Conservation (phyloP, 179 eudicot species). For the Heliamphora pulchella region DNA sequence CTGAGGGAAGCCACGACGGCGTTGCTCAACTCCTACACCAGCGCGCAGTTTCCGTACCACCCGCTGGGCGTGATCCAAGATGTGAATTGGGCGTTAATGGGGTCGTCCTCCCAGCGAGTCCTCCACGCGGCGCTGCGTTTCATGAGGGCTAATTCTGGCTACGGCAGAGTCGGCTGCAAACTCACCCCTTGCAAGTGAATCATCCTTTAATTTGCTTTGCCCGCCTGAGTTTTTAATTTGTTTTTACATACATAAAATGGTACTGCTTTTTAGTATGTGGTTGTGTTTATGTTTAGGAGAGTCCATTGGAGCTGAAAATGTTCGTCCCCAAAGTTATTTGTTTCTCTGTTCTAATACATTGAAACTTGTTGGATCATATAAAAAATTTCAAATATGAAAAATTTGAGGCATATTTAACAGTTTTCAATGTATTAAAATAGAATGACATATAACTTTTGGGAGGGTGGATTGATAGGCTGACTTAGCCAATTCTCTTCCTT, state of each 20-base stretch:
- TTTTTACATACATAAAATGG: background rate
- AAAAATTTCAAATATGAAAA: too few species aligned
- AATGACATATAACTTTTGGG: too few species aligned
- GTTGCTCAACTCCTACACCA: slow-evolving; percentile 74
- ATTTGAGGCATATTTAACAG: too few species aligned
- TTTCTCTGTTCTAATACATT: too few species aligned
- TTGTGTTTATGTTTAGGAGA: background rate
- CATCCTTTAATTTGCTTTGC: too few species aligned
- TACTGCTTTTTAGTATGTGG: background rate
- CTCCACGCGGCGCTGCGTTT: slow-evolving; percentile 66
- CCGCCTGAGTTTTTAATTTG: too few species aligned
- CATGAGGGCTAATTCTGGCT: slow-evolving; percentile 68
- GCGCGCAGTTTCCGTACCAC: slow-evolving; percentile 48
- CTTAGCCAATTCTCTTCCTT: background rate
- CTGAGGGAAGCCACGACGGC: slow-evolving; percentile 83
- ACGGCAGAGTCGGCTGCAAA: slow-evolving; percentile 41
- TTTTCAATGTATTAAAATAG: too few species aligned
- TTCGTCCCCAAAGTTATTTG: too few species aligned
- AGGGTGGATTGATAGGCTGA: background rate
- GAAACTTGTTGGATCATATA: too few species aligned
- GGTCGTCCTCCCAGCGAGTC: slow-evolving; percentile 44
- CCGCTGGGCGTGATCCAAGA: slow-evolving; percentile 43
- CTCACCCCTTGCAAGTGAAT: slow-evolving; percentile 57
- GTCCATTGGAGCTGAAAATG: too few species aligned
- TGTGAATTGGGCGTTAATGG: slow-evolving; percentile 49